Conservation (phyloP, 768 basidiomycete species). For the Podaxis sp. region DNA sequence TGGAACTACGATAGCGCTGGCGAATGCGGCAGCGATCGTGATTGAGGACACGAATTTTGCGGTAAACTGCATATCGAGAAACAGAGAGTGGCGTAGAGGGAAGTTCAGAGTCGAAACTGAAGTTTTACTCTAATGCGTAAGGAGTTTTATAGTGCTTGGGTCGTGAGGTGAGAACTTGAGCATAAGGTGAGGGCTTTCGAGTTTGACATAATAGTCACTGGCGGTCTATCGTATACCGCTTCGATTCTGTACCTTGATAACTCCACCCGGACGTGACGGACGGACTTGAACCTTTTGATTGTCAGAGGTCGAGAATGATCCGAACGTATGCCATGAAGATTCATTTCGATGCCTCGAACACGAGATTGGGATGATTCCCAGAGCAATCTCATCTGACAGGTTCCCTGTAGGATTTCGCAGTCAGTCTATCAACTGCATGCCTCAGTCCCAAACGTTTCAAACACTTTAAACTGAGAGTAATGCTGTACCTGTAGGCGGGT, state of each 20-base stretch:
- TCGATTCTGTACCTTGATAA: conserved; percentile 9
- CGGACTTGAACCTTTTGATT: conserved; percentile 5
- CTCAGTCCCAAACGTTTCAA: too few relatives aligned
- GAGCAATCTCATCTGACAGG: too few relatives aligned
- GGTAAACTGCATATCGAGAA: conserved; percentile 3
- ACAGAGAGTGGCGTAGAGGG: neutral
- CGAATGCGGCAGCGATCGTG: conserved; percentile 6
- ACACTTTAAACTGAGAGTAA: too few relatives aligned
- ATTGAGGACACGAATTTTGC: neutral
- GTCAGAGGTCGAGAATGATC: neutral
- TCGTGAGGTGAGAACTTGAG: conserved; percentile 2
- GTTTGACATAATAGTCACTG: neutral
- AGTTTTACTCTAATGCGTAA: neutral
- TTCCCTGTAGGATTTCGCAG: too few relatives aligned
- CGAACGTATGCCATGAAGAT: neutral
- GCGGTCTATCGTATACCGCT: neutral
- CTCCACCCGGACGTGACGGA: conserved; percentile 1
- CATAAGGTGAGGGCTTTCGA: neutral
- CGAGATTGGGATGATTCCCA: too few relatives aligned
- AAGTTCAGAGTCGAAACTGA: conserved; percentile 4
- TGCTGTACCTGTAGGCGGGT: too few relatives aligned
- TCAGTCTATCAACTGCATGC: too few relatives aligned
- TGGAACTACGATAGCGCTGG: conserved; percentile 9
- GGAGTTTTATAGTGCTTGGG: neutral
- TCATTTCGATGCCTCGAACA: neutral